Evolutionary conservation across 1,284 basidiomycete species (phyloP).

Genomic region (Pseudozyma sp.): DNA sequence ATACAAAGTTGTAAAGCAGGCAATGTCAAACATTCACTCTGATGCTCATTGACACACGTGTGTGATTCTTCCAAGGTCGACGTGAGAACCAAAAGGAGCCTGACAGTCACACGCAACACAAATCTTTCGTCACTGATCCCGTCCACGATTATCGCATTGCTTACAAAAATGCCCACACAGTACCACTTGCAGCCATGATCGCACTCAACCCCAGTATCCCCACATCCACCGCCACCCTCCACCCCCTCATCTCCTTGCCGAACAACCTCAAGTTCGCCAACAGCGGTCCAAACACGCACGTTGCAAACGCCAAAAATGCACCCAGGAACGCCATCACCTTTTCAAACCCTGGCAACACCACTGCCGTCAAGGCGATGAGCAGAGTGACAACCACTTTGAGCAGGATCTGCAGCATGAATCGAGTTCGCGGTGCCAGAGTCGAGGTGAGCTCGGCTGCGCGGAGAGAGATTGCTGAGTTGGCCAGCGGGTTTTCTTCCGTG

Average conservation of each 20-base stretch:
- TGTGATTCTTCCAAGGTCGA: too few relatives aligned
- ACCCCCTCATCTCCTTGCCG: slow-evolving; percentile 31
- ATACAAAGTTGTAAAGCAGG: slow-evolving; percentile 35
- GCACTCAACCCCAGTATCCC: slow-evolving; percentile 48
- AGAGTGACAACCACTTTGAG: slow-evolving; percentile 52
- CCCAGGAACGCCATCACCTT: slow-evolving; percentile 91
- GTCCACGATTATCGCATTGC: neutral
- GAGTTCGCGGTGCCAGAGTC: slow-evolving; percentile 22
- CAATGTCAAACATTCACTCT: too few relatives aligned
- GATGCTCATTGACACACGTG: too few relatives aligned
- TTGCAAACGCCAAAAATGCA: slow-evolving; percentile 82
- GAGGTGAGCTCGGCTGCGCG: slow-evolving; percentile 25
- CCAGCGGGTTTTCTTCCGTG: slow-evolving; percentile 41
- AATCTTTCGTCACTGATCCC: too few relatives aligned
- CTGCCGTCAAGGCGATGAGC: slow-evolving; percentile 57
- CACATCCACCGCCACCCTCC: slow-evolving; percentile 45
- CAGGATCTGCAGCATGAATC: slow-evolving; percentile 14
- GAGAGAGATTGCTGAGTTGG: slow-evolving; percentile 45
- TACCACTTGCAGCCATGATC: slow-evolving; percentile 58
- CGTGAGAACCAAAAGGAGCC: too few relatives aligned
- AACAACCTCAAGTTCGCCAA: slow-evolving; percentile 59
- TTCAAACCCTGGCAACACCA: slow-evolving; percentile 82
- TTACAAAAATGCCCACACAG: slow-evolving; percentile 57
- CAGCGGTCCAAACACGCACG: slow-evolving; percentile 65
- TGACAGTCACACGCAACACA: too few relatives aligned